Base-by-base conservation (phyloP, 352 stramenopile species). In the Pythium rhizo-oryzae region DNA sequence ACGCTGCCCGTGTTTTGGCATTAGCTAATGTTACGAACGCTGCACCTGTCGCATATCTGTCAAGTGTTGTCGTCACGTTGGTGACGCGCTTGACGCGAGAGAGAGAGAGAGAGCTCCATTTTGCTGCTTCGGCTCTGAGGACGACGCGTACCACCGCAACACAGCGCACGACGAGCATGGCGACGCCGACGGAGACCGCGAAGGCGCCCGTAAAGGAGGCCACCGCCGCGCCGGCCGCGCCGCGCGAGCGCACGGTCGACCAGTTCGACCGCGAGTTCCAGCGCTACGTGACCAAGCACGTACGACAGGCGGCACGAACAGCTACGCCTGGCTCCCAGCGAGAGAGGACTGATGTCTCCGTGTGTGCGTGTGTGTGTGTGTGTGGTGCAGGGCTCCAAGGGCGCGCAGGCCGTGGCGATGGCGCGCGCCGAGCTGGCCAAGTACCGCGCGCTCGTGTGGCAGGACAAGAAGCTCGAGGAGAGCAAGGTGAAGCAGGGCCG, bases 231-330 rank as follows among this genome's bases (percentile, higher is more conserved):
- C 54, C 53, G 37, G 56, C 43, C 44, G 18, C 41, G 19, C 8
- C 19, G 57, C 18, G 47, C 43, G 63, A 23, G 28, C 67, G 49
- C 28, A 77, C 83, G 1, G 80, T 81, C 23, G 84, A 94, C 43
- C 85, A 94, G 72, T 96, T 93, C 67, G 88, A 96, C 70, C 77
- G 85, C 19, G 88, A 96, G 73, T 96, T 96, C 70, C 84, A 91
- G 70, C 82, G 84, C 55, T 96, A 96, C 71, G 93, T 87, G 57
- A 93, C 80, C 70, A 92, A 92, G 63, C 84, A 94, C 58, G 86
- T 93, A 46, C 39, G 68, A 33, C 28, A 33, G 28, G 28, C 28
- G 28, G 0, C 13, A 35, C 54, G 18, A 57, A 60, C 24, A 33
- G 46, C 30, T 58, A 23, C 18, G 13, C 41, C 15, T n/a, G 9